Evolutionary conservation across 805 yeast genomes (phyloP).

Genomic region (Candida palmyrensis): DNA sequence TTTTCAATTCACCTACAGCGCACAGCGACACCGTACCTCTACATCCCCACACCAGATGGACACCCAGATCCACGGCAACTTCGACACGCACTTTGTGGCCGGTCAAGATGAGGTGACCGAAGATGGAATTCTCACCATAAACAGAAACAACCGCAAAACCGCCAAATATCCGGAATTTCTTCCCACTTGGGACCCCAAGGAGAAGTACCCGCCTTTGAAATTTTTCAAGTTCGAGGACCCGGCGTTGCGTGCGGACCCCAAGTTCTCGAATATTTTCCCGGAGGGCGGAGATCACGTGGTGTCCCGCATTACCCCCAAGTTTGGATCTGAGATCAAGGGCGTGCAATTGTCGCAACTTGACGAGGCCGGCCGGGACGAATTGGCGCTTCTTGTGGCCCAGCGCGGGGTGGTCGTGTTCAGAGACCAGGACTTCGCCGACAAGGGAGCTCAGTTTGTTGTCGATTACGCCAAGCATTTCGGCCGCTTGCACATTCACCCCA

Average conservation of each 20-base stretch:
- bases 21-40: too few relatives aligned
- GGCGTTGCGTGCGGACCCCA: constrained; percentile 20
- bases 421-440: constrained; percentile 24
- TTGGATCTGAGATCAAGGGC: constrained; percentile 26
- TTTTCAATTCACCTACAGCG: background rate
- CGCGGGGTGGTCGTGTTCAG: constrained; percentile 31
- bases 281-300: constrained; percentile 8
- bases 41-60: too few relatives aligned
- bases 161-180: constrained; percentile 23
- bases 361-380: constrained; percentile 25
- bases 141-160: constrained; percentile 15
- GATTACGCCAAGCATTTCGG: constrained; percentile 15
- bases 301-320: constrained; percentile 25
- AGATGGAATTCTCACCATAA: constrained; percentile 23
- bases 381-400: constrained; percentile 26
- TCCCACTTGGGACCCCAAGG: constrained; percentile 31
- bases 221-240: constrained; percentile 23
- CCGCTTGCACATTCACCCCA: constrained; percentile 17
- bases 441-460: constrained; percentile 41
- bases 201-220: constrained; percentile 23
- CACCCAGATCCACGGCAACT: background rate
- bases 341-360: constrained; percentile 24
- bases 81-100: constrained; percentile 11
- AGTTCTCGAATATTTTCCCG: constrained; percentile 17
- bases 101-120: constrained; percentile 12